phyloP scores from a whole-genome alignment of 2,329 filamentous ascomycete species.

The Fusarium coffeatum region DNA sequence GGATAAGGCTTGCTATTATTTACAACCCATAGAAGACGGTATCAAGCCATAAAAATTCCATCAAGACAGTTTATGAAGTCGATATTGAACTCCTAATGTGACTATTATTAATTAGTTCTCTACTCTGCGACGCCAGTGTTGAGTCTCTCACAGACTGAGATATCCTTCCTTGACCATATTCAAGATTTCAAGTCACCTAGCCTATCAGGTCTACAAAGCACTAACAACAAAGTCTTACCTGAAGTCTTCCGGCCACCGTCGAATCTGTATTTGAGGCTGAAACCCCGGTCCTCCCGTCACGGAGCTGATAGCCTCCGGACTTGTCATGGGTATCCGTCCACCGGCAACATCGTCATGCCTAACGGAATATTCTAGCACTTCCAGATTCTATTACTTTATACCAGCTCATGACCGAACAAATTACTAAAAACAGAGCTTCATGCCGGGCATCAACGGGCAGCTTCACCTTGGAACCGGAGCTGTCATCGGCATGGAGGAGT shows the following conservation, averaged over 20 bases:
- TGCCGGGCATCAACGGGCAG: not conserved
- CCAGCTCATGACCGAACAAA: not conserved
- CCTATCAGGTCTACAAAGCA: not conserved
- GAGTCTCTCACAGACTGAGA: not conserved
- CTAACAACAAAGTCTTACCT: not conserved
- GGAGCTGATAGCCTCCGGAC: conserved; percentile 7
- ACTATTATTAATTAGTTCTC: not conserved
- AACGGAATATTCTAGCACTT: not conserved
- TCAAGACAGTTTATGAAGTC: not conserved
- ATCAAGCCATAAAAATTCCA: no score
- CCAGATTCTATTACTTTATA: not conserved
- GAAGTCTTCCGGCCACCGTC: not conserved
- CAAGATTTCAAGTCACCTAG: not conserved
- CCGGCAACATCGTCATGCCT: not conserved
- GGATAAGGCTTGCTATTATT: not conserved
- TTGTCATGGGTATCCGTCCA: not conserved
- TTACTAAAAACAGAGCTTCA: not conserved
- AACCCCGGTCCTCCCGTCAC: conserved; percentile 12
- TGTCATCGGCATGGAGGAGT: conserved; percentile 1
- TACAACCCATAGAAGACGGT: not conserved
- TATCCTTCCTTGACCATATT: not conserved
- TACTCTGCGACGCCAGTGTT: not conserved
- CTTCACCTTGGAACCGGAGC: not conserved
- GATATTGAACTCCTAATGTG: not conserved
- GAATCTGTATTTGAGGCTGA: conserved; percentile 17